Evolutionary conservation across 208 protist genomes (phyloP), one percentile per base, ranked within the genome.

Genomic region (Wallacemonas collosoma): DNA sequence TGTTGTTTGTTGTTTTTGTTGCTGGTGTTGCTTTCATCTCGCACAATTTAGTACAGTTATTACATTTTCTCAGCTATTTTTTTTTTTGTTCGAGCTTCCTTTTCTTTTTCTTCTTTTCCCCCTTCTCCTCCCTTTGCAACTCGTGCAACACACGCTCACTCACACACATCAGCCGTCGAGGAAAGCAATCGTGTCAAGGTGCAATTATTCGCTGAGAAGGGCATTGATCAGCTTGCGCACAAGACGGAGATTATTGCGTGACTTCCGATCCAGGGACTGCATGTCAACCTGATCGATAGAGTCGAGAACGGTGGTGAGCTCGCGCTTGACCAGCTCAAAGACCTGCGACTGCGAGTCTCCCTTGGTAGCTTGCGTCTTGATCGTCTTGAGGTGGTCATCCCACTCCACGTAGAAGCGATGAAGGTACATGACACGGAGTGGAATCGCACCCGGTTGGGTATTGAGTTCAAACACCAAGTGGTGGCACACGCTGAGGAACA

Each of bases 381-480:
- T 85, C 14, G 73, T 76, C 55, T 83, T 85, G 58, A 97, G 82
- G 65, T 65, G 71, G 70, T 97, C 93, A 57, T 97, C 93, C 90
- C 93, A 95, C 76, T 95, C 88, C 12, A 97, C 81, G 70, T 91
- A 94, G 68, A 97, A 97, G 71, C 79, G 67, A 58, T 93, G 83
- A 3, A 95, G 54, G 38, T 86, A 51, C 57, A 86, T 81, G 66
- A 94, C 75, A n/a, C 92, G 92, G 39, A 91, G 79, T 35, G 89
- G 86, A 62, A 92, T 83, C 4, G 76, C 68, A 4, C 80, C 83
- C 4, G 79, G 73, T 64, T 88, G 81, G n/a, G 55, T 55, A 39
- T 61, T 76, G 47, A 96, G 61, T 63, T 91, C 86, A 72, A 89
- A 94, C 15, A 88, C 86, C 12, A 96, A 79, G 77, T 96, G 92